Evolutionary conservation across 1,284 basidiomycete species (phyloP).

Genomic region (Pseudozyma sp.): DNA sequence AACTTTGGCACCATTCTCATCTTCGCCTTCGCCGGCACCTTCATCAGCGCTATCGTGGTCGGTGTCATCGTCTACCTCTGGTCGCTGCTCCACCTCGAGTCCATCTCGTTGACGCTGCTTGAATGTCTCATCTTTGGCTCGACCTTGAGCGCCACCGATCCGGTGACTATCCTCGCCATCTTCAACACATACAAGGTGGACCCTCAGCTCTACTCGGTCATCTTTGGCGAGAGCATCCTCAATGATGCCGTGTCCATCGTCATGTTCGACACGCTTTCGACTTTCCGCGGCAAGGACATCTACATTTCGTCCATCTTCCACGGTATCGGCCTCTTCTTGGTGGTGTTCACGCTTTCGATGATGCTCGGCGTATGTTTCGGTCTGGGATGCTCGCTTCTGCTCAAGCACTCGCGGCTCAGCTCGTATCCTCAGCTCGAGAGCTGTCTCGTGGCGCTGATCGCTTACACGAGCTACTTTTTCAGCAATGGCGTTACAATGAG

Average conservation of each 20-base stretch:
- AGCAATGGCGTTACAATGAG: conserved; percentile 91
- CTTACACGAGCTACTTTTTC: conserved; percentile 99
- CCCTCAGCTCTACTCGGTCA: conserved; percentile 95
- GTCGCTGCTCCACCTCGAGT: conserved; percentile 80
- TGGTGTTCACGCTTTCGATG: conserved; percentile 95
- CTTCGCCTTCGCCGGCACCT: conserved; percentile 96
- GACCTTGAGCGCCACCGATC: conserved; percentile 95
- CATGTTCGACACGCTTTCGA: conserved; percentile 96
- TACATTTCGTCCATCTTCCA: conserved; percentile 90
- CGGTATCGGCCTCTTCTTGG: conserved; percentile 93
- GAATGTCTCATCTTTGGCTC: conserved; percentile 98
- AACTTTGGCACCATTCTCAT: conserved; percentile 78
- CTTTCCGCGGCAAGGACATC: conserved; percentile 90
- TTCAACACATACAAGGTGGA: conserved; percentile 99
- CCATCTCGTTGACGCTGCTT: conserved; percentile 60
- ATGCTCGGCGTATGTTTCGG: conserved; percentile 91
- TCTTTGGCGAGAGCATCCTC: conserved; percentile 95
- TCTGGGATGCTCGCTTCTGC: conserved; percentile 85
- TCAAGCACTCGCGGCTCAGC: conserved; percentile 91
- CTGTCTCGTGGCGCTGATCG: conserved; percentile 90
- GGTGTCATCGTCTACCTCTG: conserved; percentile 96
- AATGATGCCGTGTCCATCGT: conserved; percentile 99
- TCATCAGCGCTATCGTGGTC: conserved; percentile 94
- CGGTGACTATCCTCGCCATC: conserved; percentile 96
- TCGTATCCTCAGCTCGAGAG: conserved; percentile 86